These are phyloP conservation scores for Tricholoma hemisulphureum DNA, from an alignment of 768 basidiomycete genomes.

Conservation along the genomic window DNA sequence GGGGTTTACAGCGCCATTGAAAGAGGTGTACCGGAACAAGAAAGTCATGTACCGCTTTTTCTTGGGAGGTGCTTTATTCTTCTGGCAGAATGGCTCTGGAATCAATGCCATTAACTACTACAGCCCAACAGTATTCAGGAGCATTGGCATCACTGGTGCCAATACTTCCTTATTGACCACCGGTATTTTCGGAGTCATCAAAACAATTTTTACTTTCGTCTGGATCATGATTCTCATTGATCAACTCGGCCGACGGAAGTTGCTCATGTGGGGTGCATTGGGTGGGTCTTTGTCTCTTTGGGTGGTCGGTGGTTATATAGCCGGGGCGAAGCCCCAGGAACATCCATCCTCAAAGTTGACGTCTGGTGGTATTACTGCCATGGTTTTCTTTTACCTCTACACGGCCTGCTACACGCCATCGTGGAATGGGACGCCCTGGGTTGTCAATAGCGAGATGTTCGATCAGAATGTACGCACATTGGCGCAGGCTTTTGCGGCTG, in stretches of 20 bases:
- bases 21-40: constrained; percentile 28
- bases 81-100: constrained; percentile 47
- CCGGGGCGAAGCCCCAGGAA: constrained; percentile 31
- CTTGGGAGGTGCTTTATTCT: constrained; percentile 38
- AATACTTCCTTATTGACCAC: constrained; percentile 40
- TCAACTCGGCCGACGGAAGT: constrained; percentile 37
- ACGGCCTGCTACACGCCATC: constrained; percentile 37
- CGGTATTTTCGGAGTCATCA: constrained; percentile 49
- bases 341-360: constrained; percentile 16
- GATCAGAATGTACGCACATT: constrained; percentile 39
- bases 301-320: constrained; percentile 45
- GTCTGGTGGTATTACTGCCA: constrained; percentile 23
- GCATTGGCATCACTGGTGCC: constrained; percentile 42
- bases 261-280: constrained; percentile 41
- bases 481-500: constrained; percentile 37
- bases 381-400: constrained; percentile 39
- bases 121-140: constrained; percentile 46
- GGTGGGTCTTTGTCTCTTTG: constrained; percentile 42
- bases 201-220: constrained; percentile 36
- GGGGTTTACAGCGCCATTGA: constrained; percentile 33
- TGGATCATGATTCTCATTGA: constrained; percentile 45
- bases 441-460: constrained; percentile 44
- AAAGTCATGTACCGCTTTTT: constrained; percentile 32
- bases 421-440: constrained; percentile 50
- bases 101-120: constrained; percentile 48